A percentile compares a stretch with the other conserved stretches of the same genome.
These are phyloP conservation scores for Penicillium subrubescens DNA, from an alignment of 495 filamentous ascomycete species.

Conservation along the genomic window DNA sequence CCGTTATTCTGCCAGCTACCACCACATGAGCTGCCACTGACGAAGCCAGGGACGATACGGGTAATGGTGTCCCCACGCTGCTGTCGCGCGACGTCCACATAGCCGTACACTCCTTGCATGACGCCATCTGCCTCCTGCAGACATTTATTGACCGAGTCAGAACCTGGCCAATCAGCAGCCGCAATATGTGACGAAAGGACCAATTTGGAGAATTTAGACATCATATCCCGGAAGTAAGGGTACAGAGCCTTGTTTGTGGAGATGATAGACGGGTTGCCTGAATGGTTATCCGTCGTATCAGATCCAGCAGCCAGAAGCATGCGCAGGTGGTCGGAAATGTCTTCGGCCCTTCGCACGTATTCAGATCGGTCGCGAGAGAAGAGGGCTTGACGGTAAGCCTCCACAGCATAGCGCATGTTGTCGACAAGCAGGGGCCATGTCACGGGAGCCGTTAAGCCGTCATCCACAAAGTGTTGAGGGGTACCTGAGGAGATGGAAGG, in stretches of 20 bases:
- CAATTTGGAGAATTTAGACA: slow-evolving; percentile 98
- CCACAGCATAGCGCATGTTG: slow-evolving; percentile 86
- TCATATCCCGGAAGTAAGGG: slow-evolving; percentile 97
- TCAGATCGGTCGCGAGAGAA: slow-evolving; percentile 78
- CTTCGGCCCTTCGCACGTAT: slow-evolving; percentile 89
- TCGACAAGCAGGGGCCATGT: slow-evolving; percentile 88
- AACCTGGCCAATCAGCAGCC: slow-evolving; percentile 83
- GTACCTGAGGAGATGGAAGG: slow-evolving; percentile 63
- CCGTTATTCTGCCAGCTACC: slow-evolving; percentile 96
- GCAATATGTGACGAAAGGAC: slow-evolving; percentile 99
- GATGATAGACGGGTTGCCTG: slow-evolving; percentile 98
- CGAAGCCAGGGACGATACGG: slow-evolving; percentile 88
- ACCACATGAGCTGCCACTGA: slow-evolving; percentile 75
- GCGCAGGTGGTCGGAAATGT: slow-evolving; percentile 94
- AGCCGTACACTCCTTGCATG: slow-evolving; percentile 88
- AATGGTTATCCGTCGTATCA: slow-evolving; percentile 96
- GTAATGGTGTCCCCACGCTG: slow-evolving; percentile 88
- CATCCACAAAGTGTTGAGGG: slow-evolving; percentile 82
- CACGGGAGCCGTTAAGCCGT: slow-evolving; percentile 69
- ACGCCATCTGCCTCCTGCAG: slow-evolving; percentile 95
- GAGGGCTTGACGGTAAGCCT: slow-evolving; percentile 83
- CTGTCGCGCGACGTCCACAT: slow-evolving; percentile 90
- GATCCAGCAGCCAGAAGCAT: slow-evolving; percentile 93
- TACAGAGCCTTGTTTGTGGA: slow-evolving; percentile 95
- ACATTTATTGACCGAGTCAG: slow-evolving; percentile 90